A percentile compares a stretch with the other conserved stretches of the same genome.
Conservation (phyloP, 108 stramenopile genomes). For the Seminavis robusta region DNA sequence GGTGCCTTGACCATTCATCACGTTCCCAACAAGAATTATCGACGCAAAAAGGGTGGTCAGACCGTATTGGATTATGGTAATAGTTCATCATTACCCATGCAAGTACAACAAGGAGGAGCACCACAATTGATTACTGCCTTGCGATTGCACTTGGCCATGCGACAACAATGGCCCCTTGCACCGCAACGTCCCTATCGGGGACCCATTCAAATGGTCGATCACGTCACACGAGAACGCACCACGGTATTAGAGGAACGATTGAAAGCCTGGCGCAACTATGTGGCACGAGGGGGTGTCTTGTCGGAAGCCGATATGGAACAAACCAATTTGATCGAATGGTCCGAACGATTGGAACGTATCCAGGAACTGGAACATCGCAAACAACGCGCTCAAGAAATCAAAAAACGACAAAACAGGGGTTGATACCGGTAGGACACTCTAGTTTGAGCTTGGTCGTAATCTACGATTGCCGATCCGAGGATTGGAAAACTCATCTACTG, state of each 20-base stretch:
- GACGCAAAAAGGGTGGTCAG: no score
- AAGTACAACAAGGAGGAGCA: no score
- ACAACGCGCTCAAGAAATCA: no score
- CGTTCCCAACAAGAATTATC: slow-evolving; percentile 53
- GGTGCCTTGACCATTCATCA: slow-evolving; percentile 40
- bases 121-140: slow-evolving; percentile 37
- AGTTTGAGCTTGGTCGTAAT: no score
- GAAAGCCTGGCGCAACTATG: slow-evolving; percentile 39
- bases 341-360: no score
- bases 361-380: no score
- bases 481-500: no score
- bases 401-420: no score
- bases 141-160: slow-evolving; percentile 43
- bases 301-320: slow-evolving; percentile 40
- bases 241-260: slow-evolving; percentile 6
- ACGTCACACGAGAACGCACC: slow-evolving; percentile 13
- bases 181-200: slow-evolving; percentile 30
- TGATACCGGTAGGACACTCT: no score
- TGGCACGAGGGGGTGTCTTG: slow-evolving; percentile 44
- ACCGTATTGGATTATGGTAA: no score
- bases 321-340: background rate
- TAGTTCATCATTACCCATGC: no score
- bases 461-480: no score
- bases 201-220: slow-evolving; percentile 45
- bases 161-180: slow-evolving; percentile 23